Conservation (phyloP, 1,139 yeast genomes). For the Yamadazyma trypodendri region DNA sequence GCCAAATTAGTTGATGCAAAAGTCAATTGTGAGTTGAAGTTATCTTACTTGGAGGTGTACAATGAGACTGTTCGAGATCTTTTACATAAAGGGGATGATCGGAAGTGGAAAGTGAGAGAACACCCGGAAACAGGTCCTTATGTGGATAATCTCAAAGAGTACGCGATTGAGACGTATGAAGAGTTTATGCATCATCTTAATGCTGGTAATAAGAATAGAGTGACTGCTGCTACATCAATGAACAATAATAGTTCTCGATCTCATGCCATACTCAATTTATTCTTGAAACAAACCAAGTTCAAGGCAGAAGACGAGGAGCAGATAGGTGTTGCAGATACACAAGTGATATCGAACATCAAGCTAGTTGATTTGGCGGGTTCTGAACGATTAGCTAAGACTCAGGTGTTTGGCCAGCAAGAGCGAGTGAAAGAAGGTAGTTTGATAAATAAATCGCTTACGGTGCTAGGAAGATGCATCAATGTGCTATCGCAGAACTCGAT, state of each 20-base stretch:
- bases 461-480: constrained; percentile 73
- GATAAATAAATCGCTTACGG: constrained; percentile 73
- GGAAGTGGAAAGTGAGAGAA: constrained; percentile 53
- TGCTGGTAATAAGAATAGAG: constrained; percentile 51
- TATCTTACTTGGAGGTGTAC: constrained; percentile 70
- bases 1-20: constrained; percentile 39
- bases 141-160: constrained; percentile 62
- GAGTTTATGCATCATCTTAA: constrained; percentile 46
- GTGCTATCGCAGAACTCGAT: constrained; percentile 39
- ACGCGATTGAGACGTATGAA: constrained; percentile 36
- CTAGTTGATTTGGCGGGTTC: constrained; percentile 84
- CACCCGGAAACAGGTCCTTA: constrained; percentile 65
- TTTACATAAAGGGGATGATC: constrained; percentile 24
- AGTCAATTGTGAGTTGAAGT: constrained; percentile 51
- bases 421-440: constrained; percentile 72
- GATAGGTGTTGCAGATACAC: constrained; percentile 53
- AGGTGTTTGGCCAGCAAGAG: constrained; percentile 56
- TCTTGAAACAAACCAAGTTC: constrained; percentile 55
- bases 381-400: constrained; percentile 64
- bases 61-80: constrained; percentile 70
- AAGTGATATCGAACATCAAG: constrained; percentile 57
- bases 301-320: constrained; percentile 15
- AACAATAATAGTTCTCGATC: constrained; percentile 72
- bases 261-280: constrained; percentile 71
- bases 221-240: constrained; percentile 70